Percentiles rank a stretch among this genome's conserved stretches.
Conservation (phyloP, 345 rosid genomes). For the Arabis hirsuta region DNA sequence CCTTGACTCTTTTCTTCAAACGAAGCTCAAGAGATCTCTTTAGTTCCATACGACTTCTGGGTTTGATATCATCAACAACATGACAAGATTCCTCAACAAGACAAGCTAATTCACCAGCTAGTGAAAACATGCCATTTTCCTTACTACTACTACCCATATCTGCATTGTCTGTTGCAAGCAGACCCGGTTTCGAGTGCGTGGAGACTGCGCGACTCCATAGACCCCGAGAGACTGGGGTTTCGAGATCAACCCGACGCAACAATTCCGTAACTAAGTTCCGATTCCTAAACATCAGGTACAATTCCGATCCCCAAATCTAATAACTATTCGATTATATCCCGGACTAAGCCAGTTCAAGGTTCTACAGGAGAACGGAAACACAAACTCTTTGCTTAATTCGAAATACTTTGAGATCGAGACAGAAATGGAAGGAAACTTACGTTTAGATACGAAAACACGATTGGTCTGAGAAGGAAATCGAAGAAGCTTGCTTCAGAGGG, state of each 20-base stretch:
- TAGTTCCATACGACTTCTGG: constrained; percentile 67
- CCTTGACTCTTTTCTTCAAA: constrained; percentile 80
- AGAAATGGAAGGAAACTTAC: constrained; percentile 38
- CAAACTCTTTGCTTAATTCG: neutral
- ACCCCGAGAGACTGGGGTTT: constrained; percentile 23
- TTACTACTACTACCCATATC: constrained; percentile 29
- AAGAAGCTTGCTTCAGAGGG: constrained; percentile 18
- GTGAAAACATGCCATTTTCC: constrained; percentile 44
- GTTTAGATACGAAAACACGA: constrained; percentile 27
- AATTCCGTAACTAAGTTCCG: constrained; percentile 28
- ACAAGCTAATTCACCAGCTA: constrained; percentile 68
- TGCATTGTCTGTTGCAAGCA: constrained; percentile 36
- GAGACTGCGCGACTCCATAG: constrained; percentile 22
- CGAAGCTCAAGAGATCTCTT: constrained; percentile 72
- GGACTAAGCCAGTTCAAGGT: neutral
- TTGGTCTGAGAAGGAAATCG: constrained; percentile 7
- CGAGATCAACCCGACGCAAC: constrained; percentile 25
- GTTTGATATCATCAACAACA: constrained; percentile 47
- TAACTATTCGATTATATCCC: constrained; percentile 22
- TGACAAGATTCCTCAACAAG: constrained; percentile 65
- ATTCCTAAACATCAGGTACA: constrained; percentile 34
- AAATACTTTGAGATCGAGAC: constrained; percentile 10
- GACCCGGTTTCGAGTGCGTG: constrained; percentile 5
- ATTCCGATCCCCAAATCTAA: constrained; percentile 12
- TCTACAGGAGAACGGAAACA: constrained; percentile 1